These are phyloP conservation scores for Globisporangium paddicum DNA, from an alignment of 352 stramenopile species.

Conservation along the genomic window DNA sequence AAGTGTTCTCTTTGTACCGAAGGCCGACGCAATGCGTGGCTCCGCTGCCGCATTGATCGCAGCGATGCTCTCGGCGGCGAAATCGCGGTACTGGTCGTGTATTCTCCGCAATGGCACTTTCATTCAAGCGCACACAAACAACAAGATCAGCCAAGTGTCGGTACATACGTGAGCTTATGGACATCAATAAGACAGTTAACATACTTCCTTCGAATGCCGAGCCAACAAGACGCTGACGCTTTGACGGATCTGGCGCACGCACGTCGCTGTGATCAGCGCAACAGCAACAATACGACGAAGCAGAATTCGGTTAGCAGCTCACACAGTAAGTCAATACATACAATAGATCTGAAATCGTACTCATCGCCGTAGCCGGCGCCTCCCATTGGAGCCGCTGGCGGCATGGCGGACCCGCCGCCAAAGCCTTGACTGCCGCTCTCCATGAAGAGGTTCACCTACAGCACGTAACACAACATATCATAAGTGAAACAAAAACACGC, in stretches of 20 bases:
- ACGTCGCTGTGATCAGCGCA: slow-evolving; percentile 35
- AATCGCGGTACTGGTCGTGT: slow-evolving; percentile 73
- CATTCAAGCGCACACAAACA: not conserved
- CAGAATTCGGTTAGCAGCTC: not conserved
- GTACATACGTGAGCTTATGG: no score
- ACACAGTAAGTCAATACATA: not conserved
- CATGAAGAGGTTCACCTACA: slow-evolving; percentile 76
- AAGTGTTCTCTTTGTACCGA: slow-evolving; percentile 22
- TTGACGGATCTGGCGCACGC: slow-evolving; percentile 74
- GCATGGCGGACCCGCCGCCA: slow-evolving; percentile 10
- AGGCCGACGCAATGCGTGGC: slow-evolving; percentile 34
- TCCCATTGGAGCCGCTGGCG: slow-evolving; percentile 27
- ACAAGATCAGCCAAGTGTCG: not conserved
- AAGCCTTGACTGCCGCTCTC: slow-evolving; percentile 56
- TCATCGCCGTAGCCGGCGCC: slow-evolving; percentile 30
- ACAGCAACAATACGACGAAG: slow-evolving; percentile 7
- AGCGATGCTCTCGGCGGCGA: slow-evolving; percentile 76
- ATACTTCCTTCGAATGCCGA: slow-evolving; percentile 39
- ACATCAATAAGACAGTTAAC: not conserved
- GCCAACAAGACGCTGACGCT: slow-evolving; percentile 75
- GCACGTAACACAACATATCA: not conserved
- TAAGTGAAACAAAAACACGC: slow-evolving; percentile 11
- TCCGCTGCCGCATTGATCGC: slow-evolving; percentile 45
- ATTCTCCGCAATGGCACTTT: slow-evolving; percentile 49
- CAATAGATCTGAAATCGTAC: slow-evolving; percentile 13